Conservation (phyloP, 345 rosid genomes). For the Toxicodendron radicans region DNA sequence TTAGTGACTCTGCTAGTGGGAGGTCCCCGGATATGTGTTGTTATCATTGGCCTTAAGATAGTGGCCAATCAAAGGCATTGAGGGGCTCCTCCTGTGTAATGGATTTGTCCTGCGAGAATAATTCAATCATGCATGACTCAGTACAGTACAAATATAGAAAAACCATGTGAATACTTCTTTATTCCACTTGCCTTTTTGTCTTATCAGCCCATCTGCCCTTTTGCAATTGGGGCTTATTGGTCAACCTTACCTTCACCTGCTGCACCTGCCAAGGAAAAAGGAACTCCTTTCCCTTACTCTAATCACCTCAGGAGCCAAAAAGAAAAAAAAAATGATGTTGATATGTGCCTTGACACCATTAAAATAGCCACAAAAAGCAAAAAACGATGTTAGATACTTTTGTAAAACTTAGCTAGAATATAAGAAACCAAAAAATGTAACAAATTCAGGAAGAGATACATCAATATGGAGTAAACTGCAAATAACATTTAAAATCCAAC, state of each 20-base stretch:
- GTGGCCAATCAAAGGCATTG: slow-evolving; percentile 42
- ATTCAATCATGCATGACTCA: slow-evolving; percentile 50
- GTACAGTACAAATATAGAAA: slow-evolving; percentile 38
- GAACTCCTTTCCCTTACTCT: not conserved
- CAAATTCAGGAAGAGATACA: too few species aligned
- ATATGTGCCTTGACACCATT: slow-evolving; percentile 15
- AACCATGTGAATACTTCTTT: slow-evolving; percentile 29
- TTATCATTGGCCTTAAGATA: slow-evolving; percentile 43
- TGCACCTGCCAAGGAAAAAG: slow-evolving; percentile 25
- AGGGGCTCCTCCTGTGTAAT: slow-evolving; percentile 33
- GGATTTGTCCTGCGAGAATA: slow-evolving; percentile 34
- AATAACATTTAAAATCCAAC: too few species aligned
- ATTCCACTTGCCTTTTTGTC: slow-evolving; percentile 33
- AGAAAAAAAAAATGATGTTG: slow-evolving; percentile 11
- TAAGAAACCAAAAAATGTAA: too few species aligned
- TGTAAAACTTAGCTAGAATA: too few species aligned
- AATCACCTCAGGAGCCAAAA: slow-evolving; percentile 18
- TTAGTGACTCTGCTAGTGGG: slow-evolving; percentile 61
- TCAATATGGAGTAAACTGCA: too few species aligned
- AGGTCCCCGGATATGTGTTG: slow-evolving; percentile 36
- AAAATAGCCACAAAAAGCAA: not conserved
- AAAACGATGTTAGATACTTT: not conserved
- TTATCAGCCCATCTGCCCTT: slow-evolving; percentile 27
- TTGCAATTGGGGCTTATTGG: slow-evolving; percentile 22
- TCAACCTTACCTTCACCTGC: slow-evolving; percentile 32